These are phyloP conservation scores for Triangularia verruculosa DNA, from an alignment of 2,329 filamentous ascomycete genomes.

Conservation along the genomic window DNA sequence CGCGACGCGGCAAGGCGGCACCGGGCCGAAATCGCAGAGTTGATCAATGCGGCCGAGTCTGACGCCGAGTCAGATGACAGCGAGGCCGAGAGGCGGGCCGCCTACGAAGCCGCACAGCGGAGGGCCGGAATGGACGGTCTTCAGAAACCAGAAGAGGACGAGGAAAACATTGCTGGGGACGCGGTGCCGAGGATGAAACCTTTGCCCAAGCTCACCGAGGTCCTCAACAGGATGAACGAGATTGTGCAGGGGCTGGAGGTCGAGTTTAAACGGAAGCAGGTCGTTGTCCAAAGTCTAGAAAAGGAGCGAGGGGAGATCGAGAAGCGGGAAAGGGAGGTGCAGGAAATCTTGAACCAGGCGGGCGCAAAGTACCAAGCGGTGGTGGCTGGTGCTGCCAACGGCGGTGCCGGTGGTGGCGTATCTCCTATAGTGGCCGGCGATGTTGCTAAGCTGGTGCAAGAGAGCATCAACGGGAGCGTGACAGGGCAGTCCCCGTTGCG, in stretches of 20 bases:
- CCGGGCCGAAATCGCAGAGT: conserved; percentile 74
- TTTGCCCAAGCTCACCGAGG: conserved; percentile 68
- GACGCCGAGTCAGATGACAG: conserved; percentile 54
- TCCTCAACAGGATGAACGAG: conserved; percentile 60
- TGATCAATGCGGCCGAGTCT: conserved; percentile 74
- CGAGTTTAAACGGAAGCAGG: conserved; percentile 58
- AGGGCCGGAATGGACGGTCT: conserved; percentile 79
- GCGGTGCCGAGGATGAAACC: conserved; percentile 68
- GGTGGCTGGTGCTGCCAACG: conserved; percentile 31
- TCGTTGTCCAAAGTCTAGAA: conserved; percentile 63
- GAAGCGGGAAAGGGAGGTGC: conserved; percentile 73
- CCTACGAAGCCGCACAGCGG: conserved; percentile 85
- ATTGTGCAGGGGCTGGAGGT: conserved; percentile 62
- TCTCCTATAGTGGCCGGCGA: conserved; percentile 9
- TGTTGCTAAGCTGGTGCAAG: conserved; percentile 21
- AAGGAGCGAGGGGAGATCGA: conserved; percentile 66
- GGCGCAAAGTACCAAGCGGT: conserved; percentile 59
- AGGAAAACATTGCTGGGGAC: conserved; percentile 36
- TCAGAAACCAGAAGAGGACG: conserved; percentile 43
- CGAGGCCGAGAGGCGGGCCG: conserved; percentile 68
- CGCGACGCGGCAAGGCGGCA: conserved; percentile 64
- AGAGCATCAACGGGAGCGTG: not conserved
- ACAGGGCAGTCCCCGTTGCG: conserved; percentile 32
- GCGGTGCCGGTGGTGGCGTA: not conserved
- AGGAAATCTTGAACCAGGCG: conserved; percentile 75